Conservation (phyloP, 768 basidiomycete species). For the Mycena alexandri region DNA sequence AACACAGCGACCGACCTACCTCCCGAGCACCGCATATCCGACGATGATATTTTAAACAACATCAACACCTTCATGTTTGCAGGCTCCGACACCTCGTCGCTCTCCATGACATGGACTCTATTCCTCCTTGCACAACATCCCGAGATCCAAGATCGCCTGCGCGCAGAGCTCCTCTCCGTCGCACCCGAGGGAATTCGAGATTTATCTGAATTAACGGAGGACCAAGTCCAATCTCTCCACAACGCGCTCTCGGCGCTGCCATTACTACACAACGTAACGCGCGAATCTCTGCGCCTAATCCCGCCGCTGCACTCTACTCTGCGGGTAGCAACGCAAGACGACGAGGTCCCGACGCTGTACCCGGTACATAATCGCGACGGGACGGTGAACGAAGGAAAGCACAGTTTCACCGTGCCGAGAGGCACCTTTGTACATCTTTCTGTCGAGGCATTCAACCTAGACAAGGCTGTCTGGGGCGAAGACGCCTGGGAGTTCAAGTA, state of each 20-base stretch:
- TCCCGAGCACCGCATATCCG: constrained; percentile 80
- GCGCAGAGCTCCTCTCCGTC: constrained; percentile 72
- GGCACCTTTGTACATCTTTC: constrained; percentile 85
- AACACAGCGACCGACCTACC: constrained; percentile 81
- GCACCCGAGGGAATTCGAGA: constrained; percentile 52
- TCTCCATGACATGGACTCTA: constrained; percentile 89
- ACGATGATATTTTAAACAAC: constrained; percentile 87
- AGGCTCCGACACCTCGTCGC: constrained; percentile 89
- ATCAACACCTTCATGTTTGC: constrained; percentile 94
- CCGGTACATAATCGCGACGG: constrained; percentile 69
- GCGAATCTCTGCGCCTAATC: constrained; percentile 82
- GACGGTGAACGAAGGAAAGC: constrained; percentile 53
- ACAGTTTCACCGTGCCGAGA: constrained; percentile 67
- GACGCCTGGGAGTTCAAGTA: constrained; percentile 88
- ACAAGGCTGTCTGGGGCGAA: constrained; percentile 82
- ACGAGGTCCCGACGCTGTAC: constrained; percentile 78
- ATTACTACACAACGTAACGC: constrained; percentile 80
- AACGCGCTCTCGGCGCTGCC: constrained; percentile 70
- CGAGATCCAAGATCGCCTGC: constrained; percentile 75
- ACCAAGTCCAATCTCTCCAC: constrained; percentile 75
- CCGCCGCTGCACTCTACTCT: constrained; percentile 88
- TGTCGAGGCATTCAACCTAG: constrained; percentile 83
- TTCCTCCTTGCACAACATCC: constrained; percentile 78
- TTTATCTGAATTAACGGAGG: constrained; percentile 64
- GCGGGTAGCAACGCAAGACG: constrained; percentile 82